Evolutionary conservation across 306 rosid species (phyloP), one percentile per base, ranked within the genome.

Genomic region (Rosa rugosa): DNA sequence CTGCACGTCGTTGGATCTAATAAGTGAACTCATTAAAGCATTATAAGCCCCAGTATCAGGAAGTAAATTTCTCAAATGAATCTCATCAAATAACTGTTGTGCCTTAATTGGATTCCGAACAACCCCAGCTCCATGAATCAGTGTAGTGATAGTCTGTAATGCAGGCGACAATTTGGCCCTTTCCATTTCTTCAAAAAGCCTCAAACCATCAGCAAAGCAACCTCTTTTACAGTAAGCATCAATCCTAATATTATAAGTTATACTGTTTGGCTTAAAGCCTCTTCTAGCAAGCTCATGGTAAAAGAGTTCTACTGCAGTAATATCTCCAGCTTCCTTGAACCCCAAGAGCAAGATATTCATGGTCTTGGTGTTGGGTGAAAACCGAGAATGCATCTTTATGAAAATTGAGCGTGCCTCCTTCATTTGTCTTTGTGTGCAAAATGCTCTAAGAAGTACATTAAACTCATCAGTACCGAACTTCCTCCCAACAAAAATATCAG

Each of bases 91-190:
- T 45, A 92, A 76, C 54, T 89, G 87, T 60, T 79, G 60, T 5
- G 97, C 98, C 86, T 86, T 92, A 8, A 81, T 76, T 47, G 47
- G 56, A 76, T 95, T 90, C 67, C 84, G 86, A 68, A 80, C 93
- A 77, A 95, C 31, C 72, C 99, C 99, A 16, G 97, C 97, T 69
- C 98, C 99, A 72, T 95, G 99, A 79, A 95, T 92, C 85, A 95
- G 76, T 31, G 99, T 95, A 45, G 99, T 95, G 36, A 95, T 85
- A 12, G 88, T 90, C 80, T 90, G 92, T 57, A 92, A 34, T 0
- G 92, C 78, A 18, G 96, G 91, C 27, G 56, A 60, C 54, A 84
- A 75, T 11, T 82, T 83, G 41, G 64, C 74, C 54, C 71, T 60
- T 71, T 92, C 97, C 99, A 95, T 92, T 81, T 90, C 98, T 74